Percentiles rank a stretch among this genome's conserved stretches.
Evolutionary conservation across 495 filamentous ascomycete genomes (phyloP).

Genomic region (Platismatia glauca): DNA sequence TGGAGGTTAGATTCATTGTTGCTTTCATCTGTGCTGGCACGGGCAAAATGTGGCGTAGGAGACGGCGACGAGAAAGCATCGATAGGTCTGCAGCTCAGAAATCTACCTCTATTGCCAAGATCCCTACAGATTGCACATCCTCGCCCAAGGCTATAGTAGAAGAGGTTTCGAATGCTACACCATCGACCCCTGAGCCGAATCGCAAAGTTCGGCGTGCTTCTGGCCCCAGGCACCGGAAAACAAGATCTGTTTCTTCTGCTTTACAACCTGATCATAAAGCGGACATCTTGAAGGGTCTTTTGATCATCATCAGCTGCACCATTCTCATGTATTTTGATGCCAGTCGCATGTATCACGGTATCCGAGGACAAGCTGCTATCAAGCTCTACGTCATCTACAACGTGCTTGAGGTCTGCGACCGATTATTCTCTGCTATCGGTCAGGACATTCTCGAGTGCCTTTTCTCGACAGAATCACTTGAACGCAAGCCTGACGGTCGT

Average conservation of each 20-base stretch:
- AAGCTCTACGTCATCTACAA: constrained; percentile 99
- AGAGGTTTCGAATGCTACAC: not conserved
- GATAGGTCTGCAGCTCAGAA: not conserved
- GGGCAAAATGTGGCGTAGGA: constrained; percentile 65
- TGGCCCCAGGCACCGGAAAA: constrained; percentile 56
- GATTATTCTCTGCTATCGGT: constrained; percentile 78
- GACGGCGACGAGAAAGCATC: constrained; percentile 27
- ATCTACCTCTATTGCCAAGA: not conserved
- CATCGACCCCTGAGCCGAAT: constrained; percentile 11
- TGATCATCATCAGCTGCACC: constrained; percentile 75
- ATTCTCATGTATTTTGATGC: constrained; percentile 90
- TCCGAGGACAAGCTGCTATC: constrained; percentile 90
- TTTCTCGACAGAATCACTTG: constrained; percentile 84
- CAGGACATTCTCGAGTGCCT: constrained; percentile 96
- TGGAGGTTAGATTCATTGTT: constrained; percentile 58
- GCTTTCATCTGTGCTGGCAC: constrained; percentile 66
- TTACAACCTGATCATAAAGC: constrained; percentile 86
- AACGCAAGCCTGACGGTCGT: constrained; percentile 75
- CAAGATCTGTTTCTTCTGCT: constrained; percentile 74
- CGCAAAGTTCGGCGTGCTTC: constrained; percentile 25
- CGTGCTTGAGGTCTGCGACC: constrained; percentile 81
- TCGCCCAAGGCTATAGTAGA: not conserved
- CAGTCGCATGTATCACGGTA: constrained; percentile 96
- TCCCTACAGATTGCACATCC: not conserved
- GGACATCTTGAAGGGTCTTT: constrained; percentile 79